Percentiles rank a stretch among this genome's conserved stretches.
Conservation (phyloP, 2,329 filamentous ascomycete species). For the Aspergillus clavatus region DNA sequence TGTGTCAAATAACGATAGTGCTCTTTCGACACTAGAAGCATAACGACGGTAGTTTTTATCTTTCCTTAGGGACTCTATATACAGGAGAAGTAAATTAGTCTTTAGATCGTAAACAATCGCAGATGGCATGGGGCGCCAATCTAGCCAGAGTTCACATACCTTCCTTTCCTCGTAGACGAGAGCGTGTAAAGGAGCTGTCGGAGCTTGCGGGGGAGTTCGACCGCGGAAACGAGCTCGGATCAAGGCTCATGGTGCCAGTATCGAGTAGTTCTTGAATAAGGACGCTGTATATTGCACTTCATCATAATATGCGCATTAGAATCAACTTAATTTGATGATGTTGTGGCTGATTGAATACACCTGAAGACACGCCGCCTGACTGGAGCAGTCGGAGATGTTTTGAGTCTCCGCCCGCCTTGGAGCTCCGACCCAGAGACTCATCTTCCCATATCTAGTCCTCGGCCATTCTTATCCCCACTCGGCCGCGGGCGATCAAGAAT, state of each 20-base stretch:
- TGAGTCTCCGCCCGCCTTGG: conserved; percentile 6
- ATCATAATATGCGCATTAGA: conserved; percentile 34
- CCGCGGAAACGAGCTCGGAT: conserved; percentile 39
- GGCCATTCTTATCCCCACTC: no score
- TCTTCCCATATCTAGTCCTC: not conserved
- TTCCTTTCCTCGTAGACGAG: conserved; percentile 71
- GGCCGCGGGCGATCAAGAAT: no score
- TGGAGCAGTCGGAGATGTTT: conserved; percentile 20
- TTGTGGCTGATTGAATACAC: conserved; percentile 9
- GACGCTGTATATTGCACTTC: conserved; percentile 20
- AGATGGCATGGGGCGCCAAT: not conserved
- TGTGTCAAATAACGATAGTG: conserved; percentile 84
- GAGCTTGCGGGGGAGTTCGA: conserved; percentile 72
- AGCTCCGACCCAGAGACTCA: conserved; percentile 5
- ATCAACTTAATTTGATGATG: conserved; percentile 8
- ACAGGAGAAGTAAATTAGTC: not conserved
- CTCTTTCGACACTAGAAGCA: conserved; percentile 79
- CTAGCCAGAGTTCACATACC: conserved; percentile 50
- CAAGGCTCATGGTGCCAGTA: conserved; percentile 40
- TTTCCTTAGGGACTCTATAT: conserved; percentile 43
- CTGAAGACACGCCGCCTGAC: conserved; percentile 9
- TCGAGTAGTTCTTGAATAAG: conserved; percentile 21
- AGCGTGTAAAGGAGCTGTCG: conserved; percentile 72
- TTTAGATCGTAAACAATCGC: not conserved
- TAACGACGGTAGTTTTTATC: conserved; percentile 78